Conservation (phyloP, 352 stramenopile genomes). For the Phytophthora crassamura region DNA sequence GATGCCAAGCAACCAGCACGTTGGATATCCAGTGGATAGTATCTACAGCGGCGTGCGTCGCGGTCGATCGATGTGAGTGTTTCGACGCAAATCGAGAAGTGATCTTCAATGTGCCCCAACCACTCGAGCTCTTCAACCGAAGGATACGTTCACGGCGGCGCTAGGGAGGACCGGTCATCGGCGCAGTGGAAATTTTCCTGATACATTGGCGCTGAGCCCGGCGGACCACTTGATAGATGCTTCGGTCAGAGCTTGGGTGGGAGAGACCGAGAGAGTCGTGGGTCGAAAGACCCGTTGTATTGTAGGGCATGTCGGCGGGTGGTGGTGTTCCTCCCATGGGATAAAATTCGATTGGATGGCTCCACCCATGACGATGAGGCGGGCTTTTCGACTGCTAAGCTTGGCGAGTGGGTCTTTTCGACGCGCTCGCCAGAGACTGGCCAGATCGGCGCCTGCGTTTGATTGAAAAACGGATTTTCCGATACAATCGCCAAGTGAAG, state of each 20-base stretch:
- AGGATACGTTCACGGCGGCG: slow-evolving; percentile 15
- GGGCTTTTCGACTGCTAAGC: not conserved
- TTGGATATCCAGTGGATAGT: too few species aligned
- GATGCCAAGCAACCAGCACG: too few species aligned
- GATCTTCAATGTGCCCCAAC: slow-evolving; percentile 22
- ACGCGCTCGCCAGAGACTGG: slow-evolving; percentile 9
- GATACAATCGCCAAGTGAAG: slow-evolving; percentile 30
- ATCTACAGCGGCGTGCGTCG: too few species aligned
- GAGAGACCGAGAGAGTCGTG: slow-evolving; percentile 20
- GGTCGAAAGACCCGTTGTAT: slow-evolving; percentile 9
- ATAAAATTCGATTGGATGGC: not conserved
- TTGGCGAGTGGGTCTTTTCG: not conserved
- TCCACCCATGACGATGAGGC: slow-evolving; percentile 3
- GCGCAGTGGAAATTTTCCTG: slow-evolving; percentile 36
- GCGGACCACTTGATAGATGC: slow-evolving; percentile 33
- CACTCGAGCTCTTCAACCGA: slow-evolving; percentile 20
- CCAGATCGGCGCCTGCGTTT: slow-evolving; percentile 10
- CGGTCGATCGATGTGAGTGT: slow-evolving; percentile 15
- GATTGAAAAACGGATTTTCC: slow-evolving; percentile 45
- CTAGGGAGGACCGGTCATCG: slow-evolving; percentile 5
- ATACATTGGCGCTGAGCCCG: slow-evolving; percentile 29
- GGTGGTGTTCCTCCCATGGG: not conserved
- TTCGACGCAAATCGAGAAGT: slow-evolving; percentile 25
- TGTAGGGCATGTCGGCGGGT: not conserved
- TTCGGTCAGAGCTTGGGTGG: slow-evolving; percentile 1